Evolutionary conservation across 2,329 filamentous ascomycete species (phyloP).

Genomic region (Penicillium expansum): DNA sequence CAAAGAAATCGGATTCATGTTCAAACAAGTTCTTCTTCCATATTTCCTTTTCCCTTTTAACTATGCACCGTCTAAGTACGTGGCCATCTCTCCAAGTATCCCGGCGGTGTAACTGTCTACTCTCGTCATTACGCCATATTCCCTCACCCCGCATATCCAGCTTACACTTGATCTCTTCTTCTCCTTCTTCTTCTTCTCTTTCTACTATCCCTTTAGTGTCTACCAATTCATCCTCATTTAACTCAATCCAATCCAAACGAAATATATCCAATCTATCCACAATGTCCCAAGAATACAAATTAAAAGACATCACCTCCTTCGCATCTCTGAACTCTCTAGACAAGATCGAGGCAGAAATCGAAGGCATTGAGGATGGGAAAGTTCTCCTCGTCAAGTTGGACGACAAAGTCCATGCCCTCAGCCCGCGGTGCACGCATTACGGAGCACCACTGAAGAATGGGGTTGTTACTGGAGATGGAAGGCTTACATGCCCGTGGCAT

Average conservation of each 20-base stretch:
- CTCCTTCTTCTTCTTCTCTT: not conserved
- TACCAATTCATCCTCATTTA: not conserved
- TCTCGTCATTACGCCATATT: conserved; percentile 10
- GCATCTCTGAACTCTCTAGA: conserved; percentile 69
- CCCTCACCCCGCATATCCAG: conserved; percentile 1
- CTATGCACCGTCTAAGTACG: not conserved
- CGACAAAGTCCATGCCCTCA: conserved; percentile 74
- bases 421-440: conserved; percentile 84
- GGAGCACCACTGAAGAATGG: conserved; percentile 86
- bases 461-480: conserved; percentile 75
- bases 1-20: not conserved
- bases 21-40: not conserved
- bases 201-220: not conserved
- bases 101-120: conserved; percentile 3
- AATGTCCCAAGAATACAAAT: conserved; percentile 47
- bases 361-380: conserved; percentile 82
- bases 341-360: conserved; percentile 86
- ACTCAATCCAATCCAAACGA: not conserved
- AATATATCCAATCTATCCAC: conserved; percentile 17
- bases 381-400: conserved; percentile 79
- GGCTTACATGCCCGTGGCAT: conserved; percentile 93
- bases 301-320: conserved; percentile 74
- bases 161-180: not conserved
- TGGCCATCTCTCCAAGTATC: not conserved
- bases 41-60: not conserved